Percentiles rank a stretch among this genome's conserved stretches.
phyloP scores from a whole-genome alignment of 805 yeast species.

The Nakazawaea molendinolei region DNA sequence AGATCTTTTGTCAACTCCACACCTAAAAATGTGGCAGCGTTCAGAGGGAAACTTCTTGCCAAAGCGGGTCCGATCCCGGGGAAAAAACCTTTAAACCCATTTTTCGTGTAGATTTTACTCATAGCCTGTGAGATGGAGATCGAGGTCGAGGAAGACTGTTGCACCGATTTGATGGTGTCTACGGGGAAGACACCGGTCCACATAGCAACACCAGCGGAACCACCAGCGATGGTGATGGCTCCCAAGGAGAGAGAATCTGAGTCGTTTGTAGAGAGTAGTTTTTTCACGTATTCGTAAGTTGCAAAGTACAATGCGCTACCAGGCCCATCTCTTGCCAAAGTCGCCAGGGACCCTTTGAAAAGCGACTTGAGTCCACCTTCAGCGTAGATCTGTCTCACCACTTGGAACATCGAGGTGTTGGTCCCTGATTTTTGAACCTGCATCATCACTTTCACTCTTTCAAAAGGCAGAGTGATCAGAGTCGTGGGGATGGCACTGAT shows the following conservation, averaged over 20 bases:
- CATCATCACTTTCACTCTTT: constrained; percentile 88
- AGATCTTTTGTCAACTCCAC: constrained; percentile 65
- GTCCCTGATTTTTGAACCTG: constrained; percentile 61
- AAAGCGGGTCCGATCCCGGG: constrained; percentile 97
- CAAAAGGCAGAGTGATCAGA: constrained; percentile 95
- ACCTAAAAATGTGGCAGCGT: constrained; percentile 97
- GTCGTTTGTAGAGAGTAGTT: constrained; percentile 46
- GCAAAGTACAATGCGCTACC: constrained; percentile 96
- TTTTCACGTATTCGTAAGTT: constrained; percentile 79
- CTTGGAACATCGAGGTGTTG: constrained; percentile 44
- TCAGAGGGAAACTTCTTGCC: constrained; percentile 93
- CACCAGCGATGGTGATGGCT: constrained; percentile 87
- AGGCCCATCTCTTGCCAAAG: constrained; percentile 95
- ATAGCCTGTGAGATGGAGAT: constrained; percentile 62
- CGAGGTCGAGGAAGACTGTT: constrained; percentile 54
- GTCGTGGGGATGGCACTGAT: constrained; percentile 93
- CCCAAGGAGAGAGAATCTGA: constrained; percentile 56
- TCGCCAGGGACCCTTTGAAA: constrained; percentile 87
- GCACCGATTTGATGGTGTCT: constrained; percentile 85
- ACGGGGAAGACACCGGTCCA: constrained; percentile 95
- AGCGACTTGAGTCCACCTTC: constrained; percentile 82
- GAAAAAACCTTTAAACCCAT: constrained; percentile 88
- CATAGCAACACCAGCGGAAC: constrained; percentile 94
- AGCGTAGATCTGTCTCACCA: constrained; percentile 59
- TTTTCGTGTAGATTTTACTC: constrained; percentile 57